Conservation (phyloP, 139 green algal species). For the Pseudopediastrum boryanum region DNA sequence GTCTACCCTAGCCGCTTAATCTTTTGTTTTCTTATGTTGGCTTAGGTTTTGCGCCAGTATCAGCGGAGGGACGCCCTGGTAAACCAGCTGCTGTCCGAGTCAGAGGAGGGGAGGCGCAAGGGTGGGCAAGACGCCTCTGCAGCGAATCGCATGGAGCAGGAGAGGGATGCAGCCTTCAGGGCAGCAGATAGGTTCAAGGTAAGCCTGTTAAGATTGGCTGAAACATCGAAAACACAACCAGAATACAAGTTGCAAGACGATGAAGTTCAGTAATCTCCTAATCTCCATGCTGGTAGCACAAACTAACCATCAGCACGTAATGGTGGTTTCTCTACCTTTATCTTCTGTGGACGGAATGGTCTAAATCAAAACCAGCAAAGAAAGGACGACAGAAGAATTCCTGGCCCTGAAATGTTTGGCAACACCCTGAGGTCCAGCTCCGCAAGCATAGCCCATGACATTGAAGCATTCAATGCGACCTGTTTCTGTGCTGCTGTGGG, state of each 20-base stretch:
- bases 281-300: not conserved
- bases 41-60: constrained; percentile 26
- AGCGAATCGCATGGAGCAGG: not conserved
- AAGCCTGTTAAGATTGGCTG: not conserved
- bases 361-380: not conserved
- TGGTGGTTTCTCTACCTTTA: too few species aligned
- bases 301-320: too few species aligned
- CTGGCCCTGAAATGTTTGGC: too few species aligned
- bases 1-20: not conserved
- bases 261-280: not conserved
- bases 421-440: too few species aligned
- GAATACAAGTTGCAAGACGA: not conserved
- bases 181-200: constrained; percentile 11
- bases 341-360: not conserved
- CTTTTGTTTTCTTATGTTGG: not conserved
- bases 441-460: too few species aligned
- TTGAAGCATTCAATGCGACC: too few species aligned
- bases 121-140: not conserved
- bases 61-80: constrained; percentile 11
- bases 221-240: not conserved
- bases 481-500: too few species aligned
- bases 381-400: too few species aligned
- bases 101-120: not conserved
- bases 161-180: constrained; percentile 5
- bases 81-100: constrained; percentile 28